These are phyloP conservation scores for Lyophyllum shimeji DNA, from an alignment of 768 basidiomycete species.

Conservation along the genomic window DNA sequence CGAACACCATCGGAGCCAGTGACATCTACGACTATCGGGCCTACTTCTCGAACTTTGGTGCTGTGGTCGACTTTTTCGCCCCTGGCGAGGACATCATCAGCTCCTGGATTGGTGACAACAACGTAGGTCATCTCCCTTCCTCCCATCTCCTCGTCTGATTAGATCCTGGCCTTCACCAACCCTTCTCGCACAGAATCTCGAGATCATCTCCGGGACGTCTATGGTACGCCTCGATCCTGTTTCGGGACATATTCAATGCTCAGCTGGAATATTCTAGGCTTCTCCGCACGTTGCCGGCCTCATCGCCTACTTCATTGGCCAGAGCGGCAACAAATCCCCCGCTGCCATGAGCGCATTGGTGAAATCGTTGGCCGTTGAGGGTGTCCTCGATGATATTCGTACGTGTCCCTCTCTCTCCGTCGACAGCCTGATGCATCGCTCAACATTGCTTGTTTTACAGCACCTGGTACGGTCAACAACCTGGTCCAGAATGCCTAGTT, in stretches of 20 bases:
- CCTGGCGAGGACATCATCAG: constrained; percentile 27
- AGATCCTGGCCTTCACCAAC: background rate
- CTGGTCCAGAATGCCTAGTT: background rate
- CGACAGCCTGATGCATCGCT: background rate
- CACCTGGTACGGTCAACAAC: background rate
- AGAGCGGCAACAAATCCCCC: background rate
- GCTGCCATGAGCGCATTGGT: background rate
- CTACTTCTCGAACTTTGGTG: constrained; percentile 35
- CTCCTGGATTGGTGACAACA: constrained; percentile 20
- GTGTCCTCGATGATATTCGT: background rate
- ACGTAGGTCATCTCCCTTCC: constrained; percentile 1
- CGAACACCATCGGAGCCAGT: constrained; percentile 34
- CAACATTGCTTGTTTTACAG: background rate
- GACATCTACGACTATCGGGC: constrained; percentile 29
- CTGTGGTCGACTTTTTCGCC: constrained; percentile 33
- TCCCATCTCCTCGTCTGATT: background rate
- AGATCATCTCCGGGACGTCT: constrained; percentile 24
- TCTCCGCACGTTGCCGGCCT: constrained; percentile 5
- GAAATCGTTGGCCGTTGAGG: background rate
- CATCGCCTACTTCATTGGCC: constrained; percentile 1
- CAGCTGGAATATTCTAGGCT: background rate
- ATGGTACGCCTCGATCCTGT: constrained; percentile 18
- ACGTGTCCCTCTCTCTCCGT: background rate
- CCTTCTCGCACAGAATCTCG: constrained; percentile 20
- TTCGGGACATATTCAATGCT: no score